A percentile compares a stretch with the other conserved stretches of the same genome.
phyloP scores from a whole-genome alignment of 257 asterid genomes.

The Fraxinus pennsylvanica region DNA sequence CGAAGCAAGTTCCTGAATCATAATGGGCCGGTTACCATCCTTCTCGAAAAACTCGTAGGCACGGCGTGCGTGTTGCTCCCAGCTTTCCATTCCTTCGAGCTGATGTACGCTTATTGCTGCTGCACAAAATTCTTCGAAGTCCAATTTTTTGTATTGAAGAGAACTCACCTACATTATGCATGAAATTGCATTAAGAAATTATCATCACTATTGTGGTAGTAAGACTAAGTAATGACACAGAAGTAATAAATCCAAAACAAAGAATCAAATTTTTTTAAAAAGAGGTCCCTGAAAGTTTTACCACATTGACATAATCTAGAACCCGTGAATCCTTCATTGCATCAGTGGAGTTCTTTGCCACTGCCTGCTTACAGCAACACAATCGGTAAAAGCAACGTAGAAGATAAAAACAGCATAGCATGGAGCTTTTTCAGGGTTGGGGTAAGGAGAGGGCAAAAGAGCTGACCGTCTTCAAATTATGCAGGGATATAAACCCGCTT shows the following conservation, averaged over 20 bases:
- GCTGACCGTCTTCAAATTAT: constrained; percentile 67
- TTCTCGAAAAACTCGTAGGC: constrained; percentile 92
- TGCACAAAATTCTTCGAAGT: constrained; percentile 19
- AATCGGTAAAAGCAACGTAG: neutral
- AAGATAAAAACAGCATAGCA: neutral
- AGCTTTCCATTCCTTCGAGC: constrained; percentile 38
- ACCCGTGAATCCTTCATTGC: constrained; percentile 53
- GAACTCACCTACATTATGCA: constrained; percentile 54
- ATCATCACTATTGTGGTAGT: neutral
- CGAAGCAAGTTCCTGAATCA: constrained; percentile 97
- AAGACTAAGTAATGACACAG: neutral
- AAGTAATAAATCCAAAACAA: neutral
- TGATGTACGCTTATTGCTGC: neutral
- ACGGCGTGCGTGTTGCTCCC: constrained; percentile 93
- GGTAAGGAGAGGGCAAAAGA: constrained; percentile 18
- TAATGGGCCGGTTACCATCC: constrained; percentile 88
- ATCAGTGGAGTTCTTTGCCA: constrained; percentile 66
- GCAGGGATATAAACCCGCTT: constrained; percentile 72
- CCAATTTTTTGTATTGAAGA: neutral
- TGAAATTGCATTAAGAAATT: neutral
- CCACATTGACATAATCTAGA: neutral
- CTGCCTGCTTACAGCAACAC: constrained; percentile 48
- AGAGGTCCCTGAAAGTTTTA: neutral
- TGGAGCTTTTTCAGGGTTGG: neutral
- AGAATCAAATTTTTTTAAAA: constrained; percentile 2